Base-by-base conservation (phyloP, 805 yeast species). In the Wickerhamomyces kurtzmanii region DNA sequence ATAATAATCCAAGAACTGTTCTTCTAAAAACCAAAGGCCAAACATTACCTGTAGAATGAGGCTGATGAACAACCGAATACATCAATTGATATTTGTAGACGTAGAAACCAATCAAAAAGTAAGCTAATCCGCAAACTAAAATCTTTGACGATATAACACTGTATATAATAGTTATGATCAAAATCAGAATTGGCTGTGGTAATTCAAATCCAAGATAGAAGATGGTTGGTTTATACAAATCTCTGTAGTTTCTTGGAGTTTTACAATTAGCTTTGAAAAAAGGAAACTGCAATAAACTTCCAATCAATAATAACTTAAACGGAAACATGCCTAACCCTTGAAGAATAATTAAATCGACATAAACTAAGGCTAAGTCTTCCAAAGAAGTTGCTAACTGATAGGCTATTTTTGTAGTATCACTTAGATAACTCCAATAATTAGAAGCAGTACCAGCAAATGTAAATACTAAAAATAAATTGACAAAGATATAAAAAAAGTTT, bases 31-130 rank as follows among this genome's bases (percentile, higher is more conserved):
- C 76, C 38, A 87, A 62, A 1, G 96, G 94, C 97, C 96, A 89
- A 3, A 87, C 87, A 48, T 81, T 83, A 1, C 97, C 98, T 0
- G 96, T 91, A 0, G 96, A 86, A 56, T 89, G 98, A 24, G 91
- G 96, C 4, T 94, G 87, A 52, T 89, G 97, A 21, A 85, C 87
- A 65, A 91, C 82, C 0, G 95, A 79, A 49, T 83, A 89, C 32
- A 91, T 58, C 31, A 89, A 62, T 53, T 86, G 96, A 53, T 87
- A 89, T 53, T 89, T 89, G 65, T 76, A 85, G 4, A 89, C 94
- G 47, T 75, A 79, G 52, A 74, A 89, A 1, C 97, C 96, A 29
- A 85, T 57, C 6, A 82, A 53, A 50, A 91, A 89, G 51, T 91
- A 89, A 2, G 80, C 65, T 30, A 86, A 57, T 1, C 97, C 96